Base-by-base conservation (phyloP, 1,139 yeast species). In the Yueomyces sp. region DNA sequence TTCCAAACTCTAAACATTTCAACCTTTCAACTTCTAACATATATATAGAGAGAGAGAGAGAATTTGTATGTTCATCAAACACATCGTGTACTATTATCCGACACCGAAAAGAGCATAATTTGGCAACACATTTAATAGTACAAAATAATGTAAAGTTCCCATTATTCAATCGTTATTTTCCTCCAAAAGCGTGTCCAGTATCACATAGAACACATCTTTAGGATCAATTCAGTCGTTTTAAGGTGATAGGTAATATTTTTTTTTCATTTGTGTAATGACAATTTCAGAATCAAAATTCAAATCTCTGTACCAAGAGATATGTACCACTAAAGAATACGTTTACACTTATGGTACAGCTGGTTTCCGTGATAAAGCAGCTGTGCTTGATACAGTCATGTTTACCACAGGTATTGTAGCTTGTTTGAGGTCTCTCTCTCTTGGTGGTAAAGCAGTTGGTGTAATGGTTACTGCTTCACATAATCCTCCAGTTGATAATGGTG, bases 401-500 rank as follows among this genome's bases (percentile, higher is more conserved):
- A 75, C 93, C 11, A 86, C 83, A 26, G 96, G 96, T 1, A 67
- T 87, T 19, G 61, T 89, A 37, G 96, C 98, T 0, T 68, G 81
- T 3, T 67, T 91, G 50, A 72, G 98, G 57, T 87, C 97, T 27
- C 74, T 81, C 50, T 73, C 68, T 50, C 66, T 83, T 40, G 65
- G 67, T 1, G 87, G 94, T 2, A 68, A 81, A 56, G 75, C 84
- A 26, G 74, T 89, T 39, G 95, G 94, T 26, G 81, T 87, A 8
- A 91, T 93, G 97, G 79, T 93, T 54, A 93, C 98, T 2, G 98
- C 98, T 0, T 85, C 96, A 1, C 98, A 91, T 62, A 91, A 91
- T 55, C 97, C 97, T 0, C 95, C 97, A 0, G 71, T 70, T 41
- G 98, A 91, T 57, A 91, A 91, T 54, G 98, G 98, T n/a, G 95